Percentiles rank a stretch among this genome's conserved stretches.
Conservation (phyloP, 2,329 filamentous ascomycete species). For the Fusarium begoniae region DNA sequence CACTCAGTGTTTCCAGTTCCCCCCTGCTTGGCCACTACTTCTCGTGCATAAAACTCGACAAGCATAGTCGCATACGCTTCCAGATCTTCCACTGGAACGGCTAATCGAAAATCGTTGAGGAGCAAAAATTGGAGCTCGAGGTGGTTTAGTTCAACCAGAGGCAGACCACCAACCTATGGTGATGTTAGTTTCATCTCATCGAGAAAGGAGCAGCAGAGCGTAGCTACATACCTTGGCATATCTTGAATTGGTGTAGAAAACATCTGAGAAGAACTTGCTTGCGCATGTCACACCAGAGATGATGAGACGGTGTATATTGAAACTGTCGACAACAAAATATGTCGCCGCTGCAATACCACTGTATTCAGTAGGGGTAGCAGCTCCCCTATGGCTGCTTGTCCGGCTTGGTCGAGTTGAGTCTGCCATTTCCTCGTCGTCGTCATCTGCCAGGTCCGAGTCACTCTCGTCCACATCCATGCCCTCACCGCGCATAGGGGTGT, state of each 20-base stretch:
- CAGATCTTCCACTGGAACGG: conserved; percentile 91
- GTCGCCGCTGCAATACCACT: conserved; percentile 52
- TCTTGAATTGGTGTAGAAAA: conserved; percentile 98
- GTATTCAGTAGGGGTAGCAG: conserved; percentile 37
- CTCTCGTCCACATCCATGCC: conserved; percentile 52
- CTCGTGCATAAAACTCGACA: conserved; percentile 95
- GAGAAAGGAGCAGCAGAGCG: not conserved
- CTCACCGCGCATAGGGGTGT: conserved; percentile 44
- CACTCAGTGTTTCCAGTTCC: conserved; percentile 31
- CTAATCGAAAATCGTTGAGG: conserved; percentile 94
- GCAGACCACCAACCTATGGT: conserved; percentile 87
- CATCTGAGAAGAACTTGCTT: conserved; percentile 99
- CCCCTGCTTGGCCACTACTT: conserved; percentile 68
- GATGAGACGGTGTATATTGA: conserved; percentile 96
- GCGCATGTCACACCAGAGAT: conserved; percentile 98
- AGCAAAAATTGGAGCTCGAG: conserved; percentile 95
- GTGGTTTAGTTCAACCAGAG: conserved; percentile 92
- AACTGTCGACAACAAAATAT: conserved; percentile 95
- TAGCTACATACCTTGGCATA: conserved; percentile 86
- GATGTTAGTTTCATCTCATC: conserved; percentile 16
- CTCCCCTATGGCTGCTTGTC: conserved; percentile 34
- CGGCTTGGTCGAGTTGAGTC: conserved; percentile 41
- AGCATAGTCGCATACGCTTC: conserved; percentile 98
- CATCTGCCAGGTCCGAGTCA: conserved; percentile 62
- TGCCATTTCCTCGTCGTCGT: conserved; percentile 51